Conservation (phyloP, 2,329 filamentous ascomycete species). For the Cladosporium austrohemisphaericum region DNA sequence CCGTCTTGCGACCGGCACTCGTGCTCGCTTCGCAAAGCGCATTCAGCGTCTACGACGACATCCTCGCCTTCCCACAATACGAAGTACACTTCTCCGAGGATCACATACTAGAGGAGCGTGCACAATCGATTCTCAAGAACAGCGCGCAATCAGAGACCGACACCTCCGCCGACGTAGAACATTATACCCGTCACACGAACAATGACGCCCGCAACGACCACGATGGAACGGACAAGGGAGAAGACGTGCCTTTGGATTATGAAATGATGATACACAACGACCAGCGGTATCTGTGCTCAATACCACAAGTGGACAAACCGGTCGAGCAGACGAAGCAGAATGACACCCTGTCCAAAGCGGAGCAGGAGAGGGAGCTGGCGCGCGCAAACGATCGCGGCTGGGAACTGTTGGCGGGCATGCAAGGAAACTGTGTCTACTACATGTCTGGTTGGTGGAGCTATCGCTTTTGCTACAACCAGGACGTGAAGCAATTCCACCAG, state of each 20-base stretch:
- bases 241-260: slow-evolving; percentile 45
- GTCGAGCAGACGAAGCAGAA: slow-evolving; percentile 26
- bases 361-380: slow-evolving; percentile 75
- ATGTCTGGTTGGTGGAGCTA: slow-evolving; percentile 94
- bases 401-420: slow-evolving; percentile 73
- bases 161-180: not conserved
- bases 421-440: slow-evolving; percentile 77
- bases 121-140: slow-evolving; percentile 54
- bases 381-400: slow-evolving; percentile 74
- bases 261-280: slow-evolving; percentile 71
- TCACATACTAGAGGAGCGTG: slow-evolving; percentile 68
- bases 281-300: slow-evolving; percentile 76
- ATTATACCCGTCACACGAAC: slow-evolving; percentile 1
- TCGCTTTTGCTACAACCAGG: slow-evolving; percentile 83
- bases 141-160: not conserved
- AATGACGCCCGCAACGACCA: slow-evolving; percentile 14
- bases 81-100: slow-evolving; percentile 70
- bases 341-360: slow-evolving; percentile 45
- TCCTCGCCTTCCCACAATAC: slow-evolving; percentile 83
- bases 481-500: slow-evolving; percentile 88
- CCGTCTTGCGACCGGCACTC: slow-evolving; percentile 45
- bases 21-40: slow-evolving; percentile 46
- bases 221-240: slow-evolving; percentile 14
- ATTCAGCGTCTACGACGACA: slow-evolving; percentile 85
- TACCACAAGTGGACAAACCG: slow-evolving; percentile 64